Evolutionary conservation across 495 filamentous ascomycete species (phyloP), one percentile per base, ranked within the genome.

Genomic region (Penicillium soppii): DNA sequence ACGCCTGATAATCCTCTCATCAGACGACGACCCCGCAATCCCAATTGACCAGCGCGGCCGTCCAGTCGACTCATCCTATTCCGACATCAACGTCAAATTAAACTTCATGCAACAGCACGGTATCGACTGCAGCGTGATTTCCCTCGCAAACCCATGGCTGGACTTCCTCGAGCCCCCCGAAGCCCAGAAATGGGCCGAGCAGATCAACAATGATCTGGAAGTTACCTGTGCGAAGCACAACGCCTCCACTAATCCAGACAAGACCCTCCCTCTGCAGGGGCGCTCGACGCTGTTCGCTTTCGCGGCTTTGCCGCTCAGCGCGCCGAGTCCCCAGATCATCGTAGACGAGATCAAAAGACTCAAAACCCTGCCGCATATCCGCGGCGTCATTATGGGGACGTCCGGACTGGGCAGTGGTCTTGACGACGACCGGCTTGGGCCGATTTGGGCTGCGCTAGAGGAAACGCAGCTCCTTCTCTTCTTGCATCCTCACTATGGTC

Each of bases 61-160:
- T 4, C 89, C 89, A 5, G 77, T 94, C n/a, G 88, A 88, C 21
- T 69, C 78, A 2, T 83, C 87, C 47, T 94, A 89, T 68, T 85
- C 80, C 47, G 83, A 86, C 41, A 82, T 90, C 47, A 64, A 69
- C 4, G 74, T 86, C 48, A 96, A 95, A 46, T 75, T 96, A 5
- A 68, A 77, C 16, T 97, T 97, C 70, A 97, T 97, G 92, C 77
- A 88, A 59, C 78, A 70, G 6, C 92, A 97, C 63, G 65, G 68
- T 20, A 96, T 97, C 60, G 80, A 86, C 62, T 83, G 83, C 46
- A 95, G 89, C 15, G 85, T 96, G 7, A 82, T 97, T 62, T 92
- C 88, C 0, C 86, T 96, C 36, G 92, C 92, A 19, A 97, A 97
- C 65, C 92, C 92, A 1, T 97, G 92, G 92, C 81, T 97, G 1